phyloP scores from a whole-genome alignment of 257 asterid species.

The Solanum ossicruentum region DNA sequence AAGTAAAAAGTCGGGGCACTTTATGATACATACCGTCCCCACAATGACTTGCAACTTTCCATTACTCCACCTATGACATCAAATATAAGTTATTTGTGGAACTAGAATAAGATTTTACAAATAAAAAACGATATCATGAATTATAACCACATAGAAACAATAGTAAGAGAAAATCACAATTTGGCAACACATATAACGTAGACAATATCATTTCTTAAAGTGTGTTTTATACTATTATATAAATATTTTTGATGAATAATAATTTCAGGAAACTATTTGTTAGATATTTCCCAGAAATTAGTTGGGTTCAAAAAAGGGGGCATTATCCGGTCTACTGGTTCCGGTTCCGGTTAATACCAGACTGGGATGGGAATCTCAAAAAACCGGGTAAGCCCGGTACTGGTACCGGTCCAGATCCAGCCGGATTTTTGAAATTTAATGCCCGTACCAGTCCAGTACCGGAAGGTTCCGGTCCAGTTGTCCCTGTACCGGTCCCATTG shows the following conservation, averaged over 20 bases:
- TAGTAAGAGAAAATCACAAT: not conserved
- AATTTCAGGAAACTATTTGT: not conserved
- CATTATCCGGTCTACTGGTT: too few species aligned
- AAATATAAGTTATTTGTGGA: not conserved
- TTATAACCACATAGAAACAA: not conserved
- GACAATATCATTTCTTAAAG: not conserved
- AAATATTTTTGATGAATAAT: not conserved
- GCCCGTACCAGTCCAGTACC: too few species aligned
- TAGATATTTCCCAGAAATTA: not conserved
- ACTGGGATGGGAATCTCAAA: too few species aligned
- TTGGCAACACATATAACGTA: not conserved
- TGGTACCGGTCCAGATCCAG: too few species aligned
- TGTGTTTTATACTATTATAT: not conserved
- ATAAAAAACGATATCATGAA: not conserved
- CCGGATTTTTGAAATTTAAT: too few species aligned
- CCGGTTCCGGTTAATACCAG: too few species aligned
- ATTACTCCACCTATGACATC: constrained; percentile 72
- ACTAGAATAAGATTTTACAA: not conserved
- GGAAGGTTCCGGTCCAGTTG: too few species aligned
- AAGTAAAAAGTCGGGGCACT: not conserved
- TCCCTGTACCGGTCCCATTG: too few species aligned
- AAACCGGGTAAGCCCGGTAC: too few species aligned
- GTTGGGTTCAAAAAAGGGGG: not conserved
- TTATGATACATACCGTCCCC: constrained; percentile 66
- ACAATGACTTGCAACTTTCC: constrained; percentile 91